phyloP scores from a whole-genome alignment of 1,284 basidiomycete genomes.

The Hortiboletus rubellus region DNA sequence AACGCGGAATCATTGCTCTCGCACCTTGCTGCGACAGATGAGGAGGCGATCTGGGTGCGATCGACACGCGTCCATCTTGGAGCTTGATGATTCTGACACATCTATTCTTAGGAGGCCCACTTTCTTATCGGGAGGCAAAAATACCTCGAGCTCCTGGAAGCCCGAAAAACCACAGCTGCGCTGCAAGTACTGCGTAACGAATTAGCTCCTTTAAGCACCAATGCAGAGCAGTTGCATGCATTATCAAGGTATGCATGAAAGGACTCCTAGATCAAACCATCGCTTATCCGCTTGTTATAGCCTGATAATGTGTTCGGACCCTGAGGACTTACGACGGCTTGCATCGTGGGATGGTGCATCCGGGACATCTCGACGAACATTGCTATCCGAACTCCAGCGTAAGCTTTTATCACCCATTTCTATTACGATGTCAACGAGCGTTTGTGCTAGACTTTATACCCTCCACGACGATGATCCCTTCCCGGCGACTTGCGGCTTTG shows the following conservation, averaged over 20 bases:
- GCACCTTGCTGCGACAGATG: conserved; percentile 65
- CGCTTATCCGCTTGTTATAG: conserved; percentile 42
- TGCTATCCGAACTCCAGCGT: conserved; percentile 87
- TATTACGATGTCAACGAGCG: background rate
- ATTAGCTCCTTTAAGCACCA: conserved; percentile 76
- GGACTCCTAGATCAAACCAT: background rate
- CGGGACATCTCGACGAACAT: conserved; percentile 72
- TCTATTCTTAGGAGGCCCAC: conserved; percentile 62
- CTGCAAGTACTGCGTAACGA: conserved; percentile 85
- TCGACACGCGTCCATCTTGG: conserved; percentile 15
- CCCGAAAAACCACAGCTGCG: conserved; percentile 78
- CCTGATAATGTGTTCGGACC: conserved; percentile 86
- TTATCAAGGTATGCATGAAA: conserved; percentile 70
- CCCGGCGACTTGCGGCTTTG: conserved; percentile 81
- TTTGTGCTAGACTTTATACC: conserved; percentile 73
- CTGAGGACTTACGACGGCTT: conserved; percentile 79
- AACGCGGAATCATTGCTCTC: conserved; percentile 75
- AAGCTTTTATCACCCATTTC: conserved; percentile 28
- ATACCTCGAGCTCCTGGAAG: conserved; percentile 93
- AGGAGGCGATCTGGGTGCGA: conserved; percentile 65
- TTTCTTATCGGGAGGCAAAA: conserved; percentile 94
- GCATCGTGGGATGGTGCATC: conserved; percentile 90
- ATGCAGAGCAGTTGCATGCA: conserved; percentile 77
- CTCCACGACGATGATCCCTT: conserved; percentile 90
- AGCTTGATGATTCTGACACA: conserved; percentile 20